Evolutionary conservation across 768 basidiomycete genomes (phyloP).

Genomic region (Suillus plorans): DNA sequence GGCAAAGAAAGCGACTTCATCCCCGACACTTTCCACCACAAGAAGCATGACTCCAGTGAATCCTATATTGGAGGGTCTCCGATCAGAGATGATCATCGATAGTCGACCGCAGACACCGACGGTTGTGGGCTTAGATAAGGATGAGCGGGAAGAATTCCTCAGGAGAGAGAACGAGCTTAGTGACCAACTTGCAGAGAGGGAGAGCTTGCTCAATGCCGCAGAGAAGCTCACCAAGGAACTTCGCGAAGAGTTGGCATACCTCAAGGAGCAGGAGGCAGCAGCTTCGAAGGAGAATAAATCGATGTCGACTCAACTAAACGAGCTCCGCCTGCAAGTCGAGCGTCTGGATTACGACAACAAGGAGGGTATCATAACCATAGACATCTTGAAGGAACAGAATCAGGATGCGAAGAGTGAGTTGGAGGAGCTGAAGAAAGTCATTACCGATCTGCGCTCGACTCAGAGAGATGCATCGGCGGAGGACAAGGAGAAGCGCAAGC

Average conservation of each 20-base stretch:
- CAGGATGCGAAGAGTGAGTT: constrained; percentile 82
- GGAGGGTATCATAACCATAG: constrained; percentile 88
- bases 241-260: constrained; percentile 82
- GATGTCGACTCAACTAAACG: constrained; percentile 91
- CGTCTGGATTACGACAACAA: constrained; percentile 95
- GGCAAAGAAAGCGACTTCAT: constrained; percentile 48
- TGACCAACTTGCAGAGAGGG: constrained; percentile 90
- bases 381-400: constrained; percentile 94
- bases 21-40: constrained; percentile 64
- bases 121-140: constrained; percentile 85
- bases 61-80: constrained; percentile 68
- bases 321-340: constrained; percentile 88
- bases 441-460: constrained; percentile 73
- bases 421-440: constrained; percentile 82
- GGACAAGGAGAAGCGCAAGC: constrained; percentile 98
- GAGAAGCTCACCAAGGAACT: constrained; percentile 88
- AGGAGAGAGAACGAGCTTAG: constrained; percentile 95
- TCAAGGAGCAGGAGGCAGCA: constrained; percentile 86
- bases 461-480: constrained; percentile 88
- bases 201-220: constrained; percentile 73
- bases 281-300: constrained; percentile 90
- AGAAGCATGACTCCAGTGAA: constrained; percentile 76
- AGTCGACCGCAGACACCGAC: constrained; percentile 93
- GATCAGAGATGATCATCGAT: constrained; percentile 56
- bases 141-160: constrained; percentile 97